Percentiles rank a stretch among this genome's conserved stretches.
These are phyloP conservation scores for Ophiostoma montium DNA, from an alignment of 2,329 filamentous ascomycete species.

Conservation along the genomic window DNA sequence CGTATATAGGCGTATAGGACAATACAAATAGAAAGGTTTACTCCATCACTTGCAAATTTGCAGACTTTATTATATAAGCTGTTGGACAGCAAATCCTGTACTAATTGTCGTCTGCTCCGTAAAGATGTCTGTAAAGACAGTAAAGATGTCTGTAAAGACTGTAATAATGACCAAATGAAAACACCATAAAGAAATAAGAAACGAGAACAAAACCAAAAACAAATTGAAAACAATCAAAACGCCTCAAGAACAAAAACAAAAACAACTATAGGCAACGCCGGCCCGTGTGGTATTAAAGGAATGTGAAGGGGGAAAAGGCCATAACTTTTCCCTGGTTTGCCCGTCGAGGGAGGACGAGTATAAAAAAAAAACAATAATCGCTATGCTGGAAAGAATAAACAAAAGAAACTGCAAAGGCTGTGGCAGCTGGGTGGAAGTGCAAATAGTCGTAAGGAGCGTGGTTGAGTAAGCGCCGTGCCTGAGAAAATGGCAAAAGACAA, in stretches of 20 bases:
- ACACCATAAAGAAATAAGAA: background rate
- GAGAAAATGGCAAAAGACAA: background rate
- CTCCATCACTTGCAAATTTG: no score
- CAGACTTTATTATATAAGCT: no score
- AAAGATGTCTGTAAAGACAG: background rate
- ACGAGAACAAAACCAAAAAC: background rate
- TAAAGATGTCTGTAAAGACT: background rate
- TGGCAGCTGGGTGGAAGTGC: background rate
- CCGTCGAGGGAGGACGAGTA: background rate
- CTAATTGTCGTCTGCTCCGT: background rate
- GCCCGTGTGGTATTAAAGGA: background rate
- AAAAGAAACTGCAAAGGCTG: conserved; percentile 1
- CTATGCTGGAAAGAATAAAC: conserved; percentile 3
- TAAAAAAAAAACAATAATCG: background rate
- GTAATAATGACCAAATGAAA: background rate
- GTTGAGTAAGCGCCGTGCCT: background rate
- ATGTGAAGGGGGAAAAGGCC: background rate
- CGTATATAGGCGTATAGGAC: background rate
- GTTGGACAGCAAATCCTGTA: no score
- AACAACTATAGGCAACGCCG: background rate
- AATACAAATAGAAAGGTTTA: no score
- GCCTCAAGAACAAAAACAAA: background rate
- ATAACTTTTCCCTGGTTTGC: background rate
- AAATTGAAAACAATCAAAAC: background rate
- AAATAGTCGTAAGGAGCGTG: background rate